Evolutionary conservation across 2,329 filamentous ascomycete genomes (phyloP).

Genomic region (Lithohypha guttulata): DNA sequence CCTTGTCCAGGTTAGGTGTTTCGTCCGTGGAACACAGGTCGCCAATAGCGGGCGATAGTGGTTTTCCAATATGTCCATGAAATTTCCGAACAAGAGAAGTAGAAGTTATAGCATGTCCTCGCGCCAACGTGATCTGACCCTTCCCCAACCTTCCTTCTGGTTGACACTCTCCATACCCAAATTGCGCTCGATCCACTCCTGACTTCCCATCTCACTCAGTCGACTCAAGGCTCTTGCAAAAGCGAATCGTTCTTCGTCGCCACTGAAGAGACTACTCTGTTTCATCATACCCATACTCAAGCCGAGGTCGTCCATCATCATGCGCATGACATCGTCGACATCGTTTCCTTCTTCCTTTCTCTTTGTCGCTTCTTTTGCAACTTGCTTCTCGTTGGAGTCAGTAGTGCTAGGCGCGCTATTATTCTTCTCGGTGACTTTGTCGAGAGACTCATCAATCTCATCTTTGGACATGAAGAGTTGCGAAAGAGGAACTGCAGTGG

Average conservation of each 20-base stretch:
- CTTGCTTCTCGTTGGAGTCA: constrained; percentile 23
- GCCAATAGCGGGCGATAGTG: too few relatives aligned
- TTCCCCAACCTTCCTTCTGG: constrained; percentile 39
- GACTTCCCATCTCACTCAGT: constrained; percentile 83
- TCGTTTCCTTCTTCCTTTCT: constrained; percentile 35
- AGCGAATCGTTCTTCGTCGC: constrained; percentile 92
- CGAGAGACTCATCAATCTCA: constrained; percentile 53
- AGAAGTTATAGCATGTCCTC: constrained; percentile 30
- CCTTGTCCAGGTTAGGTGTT: neutral
- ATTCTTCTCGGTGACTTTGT: constrained; percentile 25
- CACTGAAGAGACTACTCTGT: constrained; percentile 75
- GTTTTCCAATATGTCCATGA: too few relatives aligned
- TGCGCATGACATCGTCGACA: constrained; percentile 60
- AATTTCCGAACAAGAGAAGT: too few relatives aligned
- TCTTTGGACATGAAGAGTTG: constrained; percentile 73
- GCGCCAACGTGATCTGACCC: constrained; percentile 38
- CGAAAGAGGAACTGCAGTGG: constrained; percentile 70
- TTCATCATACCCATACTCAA: constrained; percentile 77
- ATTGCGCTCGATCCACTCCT: constrained; percentile 85
- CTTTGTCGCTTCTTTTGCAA: constrained; percentile 31
- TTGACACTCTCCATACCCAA: constrained; percentile 38
- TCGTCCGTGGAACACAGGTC: too few relatives aligned
- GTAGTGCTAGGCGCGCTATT: constrained; percentile 12
- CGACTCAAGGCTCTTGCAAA: constrained; percentile 81
- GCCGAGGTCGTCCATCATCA: constrained; percentile 77